Conservation (phyloP, 2,329 filamentous ascomycete genomes). For the Aspergillus sp. region DNA sequence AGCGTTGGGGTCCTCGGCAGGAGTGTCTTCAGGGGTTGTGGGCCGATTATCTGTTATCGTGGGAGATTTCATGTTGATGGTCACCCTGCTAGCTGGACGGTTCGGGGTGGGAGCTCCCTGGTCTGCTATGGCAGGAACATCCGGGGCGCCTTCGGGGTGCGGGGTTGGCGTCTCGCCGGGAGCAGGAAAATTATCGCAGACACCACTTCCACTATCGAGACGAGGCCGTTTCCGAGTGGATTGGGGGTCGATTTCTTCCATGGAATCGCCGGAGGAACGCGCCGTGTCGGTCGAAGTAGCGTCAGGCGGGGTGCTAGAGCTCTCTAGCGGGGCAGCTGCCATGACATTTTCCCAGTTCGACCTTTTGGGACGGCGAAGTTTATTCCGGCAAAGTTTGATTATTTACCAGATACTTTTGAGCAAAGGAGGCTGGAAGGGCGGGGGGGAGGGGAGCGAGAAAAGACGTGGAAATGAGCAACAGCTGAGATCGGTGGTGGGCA, state of each 20-base stretch:
- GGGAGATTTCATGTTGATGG: conserved; percentile 48
- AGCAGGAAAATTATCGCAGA: conserved; percentile 35
- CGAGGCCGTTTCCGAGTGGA: conserved; percentile 48
- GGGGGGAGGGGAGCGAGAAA: not conserved
- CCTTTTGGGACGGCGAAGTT: conserved; percentile 2
- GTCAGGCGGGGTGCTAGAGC: conserved; percentile 43
- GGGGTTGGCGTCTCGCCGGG: conserved; percentile 22
- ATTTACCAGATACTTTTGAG: not conserved
- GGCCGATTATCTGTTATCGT: conserved; percentile 20
- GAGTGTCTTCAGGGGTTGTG: conserved; percentile 12
- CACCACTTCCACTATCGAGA: conserved; percentile 45
- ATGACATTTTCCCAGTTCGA: conserved; percentile 42
- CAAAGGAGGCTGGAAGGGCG: not conserved
- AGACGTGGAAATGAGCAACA: not conserved
- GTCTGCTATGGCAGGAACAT: conserved; percentile 29
- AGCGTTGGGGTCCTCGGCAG: conserved; percentile 15
- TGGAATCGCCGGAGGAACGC: conserved; percentile 32
- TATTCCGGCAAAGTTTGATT: not conserved
- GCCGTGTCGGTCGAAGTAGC: conserved; percentile 31
- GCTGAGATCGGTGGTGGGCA: not conserved
- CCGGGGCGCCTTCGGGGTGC: conserved; percentile 21
- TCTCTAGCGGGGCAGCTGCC: conserved; percentile 47
- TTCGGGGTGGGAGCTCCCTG: conserved; percentile 29
- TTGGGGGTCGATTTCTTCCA: conserved; percentile 42
- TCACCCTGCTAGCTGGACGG: conserved; percentile 46